Base-by-base conservation (phyloP, 345 rosid genomes). In the Lumnitzera racemosa region DNA sequence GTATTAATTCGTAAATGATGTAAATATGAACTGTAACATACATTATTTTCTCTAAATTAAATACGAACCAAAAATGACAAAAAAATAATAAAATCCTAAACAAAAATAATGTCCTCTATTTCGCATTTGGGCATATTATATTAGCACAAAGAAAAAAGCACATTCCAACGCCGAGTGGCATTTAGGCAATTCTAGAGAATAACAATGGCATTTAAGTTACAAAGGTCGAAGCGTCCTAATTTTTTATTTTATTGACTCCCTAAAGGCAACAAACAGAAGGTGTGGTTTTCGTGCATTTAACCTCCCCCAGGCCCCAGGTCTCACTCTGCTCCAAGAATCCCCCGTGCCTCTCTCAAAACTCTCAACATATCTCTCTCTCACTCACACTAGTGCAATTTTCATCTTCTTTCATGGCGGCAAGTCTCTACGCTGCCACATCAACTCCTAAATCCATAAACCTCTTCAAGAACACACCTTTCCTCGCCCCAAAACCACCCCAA, bases 391-490 rank as follows among this genome's bases (percentile, higher is more conserved):
- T 50, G 43, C 31, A 50, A 58, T 47, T 1, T 57, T 41, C 13
- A 23, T 48, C 49, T 46, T 59, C 62, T 67, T 15, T 68, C 49
- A 92, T 94, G 97, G 97, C 89, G 74, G 87, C 81, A 7, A 85
- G 86, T 8, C 74, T 81, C 43, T 74, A 75, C 61, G 72, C 82
- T 67, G 61, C 86, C 64, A 29, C 82, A 3, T 36, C 82, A 4
- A 54, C 78, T 57, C 61, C 78, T 55, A 81, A 71, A 49, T 81
- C 84, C 23, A 58, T 78, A 74, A 61, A 68, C 46, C 52, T 66
- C 27, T 49, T 77, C 66, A 27, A 14, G 20, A 27, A 67, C 63
- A 68, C 79, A 13, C 63, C 25, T 12, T 70, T 27, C 47, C 67
- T 65, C 68, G 72, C 27, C 50, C 61, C 67, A 61, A 75, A 73